A percentile compares a stretch with the other conserved stretches of the same genome.
phyloP scores from a whole-genome alignment of 2,329 filamentous ascomycete species.

The Colletotrichum echinochloae region DNA sequence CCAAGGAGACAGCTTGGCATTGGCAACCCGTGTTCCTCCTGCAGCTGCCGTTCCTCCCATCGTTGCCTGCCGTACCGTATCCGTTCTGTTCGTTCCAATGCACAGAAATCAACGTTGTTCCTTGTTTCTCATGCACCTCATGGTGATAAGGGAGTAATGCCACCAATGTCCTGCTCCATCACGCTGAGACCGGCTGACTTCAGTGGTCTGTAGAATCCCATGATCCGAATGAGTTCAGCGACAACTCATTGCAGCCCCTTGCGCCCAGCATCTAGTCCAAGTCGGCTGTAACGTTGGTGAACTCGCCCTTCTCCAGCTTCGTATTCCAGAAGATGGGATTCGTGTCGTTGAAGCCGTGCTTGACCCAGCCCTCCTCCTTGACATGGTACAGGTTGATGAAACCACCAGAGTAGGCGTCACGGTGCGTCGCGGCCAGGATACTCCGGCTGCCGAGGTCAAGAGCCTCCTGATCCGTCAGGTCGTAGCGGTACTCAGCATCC shows the following conservation, averaged over 20 bases:
- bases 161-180: neutral
- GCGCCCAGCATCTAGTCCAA: constrained; percentile 62
- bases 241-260: constrained; percentile 19
- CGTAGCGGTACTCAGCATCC: constrained; percentile 94
- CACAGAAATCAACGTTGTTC: constrained; percentile 10
- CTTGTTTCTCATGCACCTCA: constrained; percentile 7
- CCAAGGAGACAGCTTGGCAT: constrained; percentile 9
- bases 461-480: constrained; percentile 87
- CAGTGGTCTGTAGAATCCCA: neutral
- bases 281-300: constrained; percentile 90
- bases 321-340: constrained; percentile 99
- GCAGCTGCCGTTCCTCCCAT: constrained; percentile 7
- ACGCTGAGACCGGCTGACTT: neutral
- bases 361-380: constrained; percentile 98
- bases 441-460: constrained; percentile 90
- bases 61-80: constrained; percentile 10
- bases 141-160: neutral
- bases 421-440: constrained; percentile 95
- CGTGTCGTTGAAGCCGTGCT: constrained; percentile 97
- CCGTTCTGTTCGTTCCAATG: constrained; percentile 21
- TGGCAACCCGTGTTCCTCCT: constrained; percentile 10
- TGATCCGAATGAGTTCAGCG: constrained; percentile 3
- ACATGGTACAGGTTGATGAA: constrained; percentile 99
- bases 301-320: constrained; percentile 98
- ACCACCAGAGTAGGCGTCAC: constrained; percentile 98